Evolutionary conservation across 2,329 filamentous ascomycete species (phyloP).

Genomic region (Elsinoe arachidis): DNA sequence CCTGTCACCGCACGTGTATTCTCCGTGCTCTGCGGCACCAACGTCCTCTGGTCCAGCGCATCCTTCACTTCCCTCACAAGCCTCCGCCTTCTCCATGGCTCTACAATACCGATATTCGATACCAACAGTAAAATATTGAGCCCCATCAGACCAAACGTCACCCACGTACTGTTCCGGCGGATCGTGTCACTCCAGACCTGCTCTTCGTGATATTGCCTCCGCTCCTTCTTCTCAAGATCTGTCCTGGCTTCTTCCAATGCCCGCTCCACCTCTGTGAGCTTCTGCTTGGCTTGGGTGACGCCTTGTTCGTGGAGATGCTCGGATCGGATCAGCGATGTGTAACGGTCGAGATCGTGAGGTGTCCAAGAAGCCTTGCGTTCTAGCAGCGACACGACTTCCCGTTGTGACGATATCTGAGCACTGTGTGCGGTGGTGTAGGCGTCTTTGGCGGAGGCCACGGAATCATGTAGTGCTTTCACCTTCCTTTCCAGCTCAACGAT

Average conservation of each 20-base stretch:
- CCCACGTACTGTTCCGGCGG: constrained; percentile 91
- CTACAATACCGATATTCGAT: constrained; percentile 76
- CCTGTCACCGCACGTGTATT: background rate
- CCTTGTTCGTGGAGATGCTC: constrained; percentile 90
- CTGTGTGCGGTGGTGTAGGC: constrained; percentile 77
- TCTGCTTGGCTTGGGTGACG: constrained; percentile 62
- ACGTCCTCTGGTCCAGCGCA: constrained; percentile 60
- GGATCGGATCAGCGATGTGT: constrained; percentile 82
- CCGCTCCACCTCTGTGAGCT: constrained; percentile 65
- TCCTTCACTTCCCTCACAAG: constrained; percentile 70
- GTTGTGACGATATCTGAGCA: constrained; percentile 77
- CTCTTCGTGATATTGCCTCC: constrained; percentile 93
- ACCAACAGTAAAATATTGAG: constrained; percentile 87
- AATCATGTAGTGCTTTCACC: constrained; percentile 51
- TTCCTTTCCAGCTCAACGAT: constrained; percentile 59
- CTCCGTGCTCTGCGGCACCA: constrained; percentile 22
- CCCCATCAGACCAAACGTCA: constrained; percentile 96
- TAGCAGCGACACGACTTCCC: constrained; percentile 88
- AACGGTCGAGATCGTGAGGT: constrained; percentile 78
- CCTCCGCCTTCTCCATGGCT: constrained; percentile 78
- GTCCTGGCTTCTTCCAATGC: constrained; percentile 69
- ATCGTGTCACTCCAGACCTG: constrained; percentile 99
- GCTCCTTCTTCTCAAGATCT: constrained; percentile 70
- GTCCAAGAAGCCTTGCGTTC: constrained; percentile 92
- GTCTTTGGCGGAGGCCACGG: constrained; percentile 62